phyloP scores from a whole-genome alignment of 257 asterid genomes.

The Plantago ovata region DNA sequence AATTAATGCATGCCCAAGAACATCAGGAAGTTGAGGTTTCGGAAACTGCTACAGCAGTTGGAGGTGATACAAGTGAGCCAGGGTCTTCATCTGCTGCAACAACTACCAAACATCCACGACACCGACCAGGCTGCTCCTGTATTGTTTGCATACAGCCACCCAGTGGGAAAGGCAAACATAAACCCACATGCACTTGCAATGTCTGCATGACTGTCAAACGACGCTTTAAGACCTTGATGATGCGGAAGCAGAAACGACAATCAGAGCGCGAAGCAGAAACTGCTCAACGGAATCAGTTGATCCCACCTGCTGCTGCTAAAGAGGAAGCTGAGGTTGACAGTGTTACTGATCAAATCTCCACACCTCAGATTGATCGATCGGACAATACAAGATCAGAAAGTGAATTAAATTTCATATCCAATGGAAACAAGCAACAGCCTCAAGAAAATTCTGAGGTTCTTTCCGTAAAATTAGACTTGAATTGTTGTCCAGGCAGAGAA shows the following conservation, averaged over 20 bases:
- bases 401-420: conserved; percentile 32
- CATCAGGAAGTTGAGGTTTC: conserved; percentile 38
- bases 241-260: conserved; percentile 96
- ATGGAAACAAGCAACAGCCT: conserved; percentile 27
- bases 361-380: conserved; percentile 22
- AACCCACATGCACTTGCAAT: conserved; percentile 91
- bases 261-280: conserved; percentile 89
- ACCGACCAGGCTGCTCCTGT: conserved; percentile 97
- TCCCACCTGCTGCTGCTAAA: conserved; percentile 39
- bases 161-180: conserved; percentile 95
- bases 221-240: conserved; percentile 91
- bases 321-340: conserved; percentile 73
- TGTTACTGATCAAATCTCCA: conserved; percentile 24
- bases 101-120: conserved; percentile 91
- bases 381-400: conserved; percentile 38
- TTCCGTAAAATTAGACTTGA: conserved; percentile 60
- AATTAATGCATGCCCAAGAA: conserved; percentile 36
- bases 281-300: conserved; percentile 57
- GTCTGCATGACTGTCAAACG: conserved; percentile 97
- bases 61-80: conserved; percentile 39
- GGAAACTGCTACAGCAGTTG: conserved; percentile 31
- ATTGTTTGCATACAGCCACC: conserved; percentile 99
- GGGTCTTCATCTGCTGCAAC: conserved; percentile 60
- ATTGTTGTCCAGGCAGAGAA: conserved; percentile 57
- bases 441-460: conserved; percentile 40